A percentile compares a stretch with the other conserved stretches of the same genome.
Conservation (phyloP, 2,329 filamentous ascomycete species). For the Westerdykella ornata region DNA sequence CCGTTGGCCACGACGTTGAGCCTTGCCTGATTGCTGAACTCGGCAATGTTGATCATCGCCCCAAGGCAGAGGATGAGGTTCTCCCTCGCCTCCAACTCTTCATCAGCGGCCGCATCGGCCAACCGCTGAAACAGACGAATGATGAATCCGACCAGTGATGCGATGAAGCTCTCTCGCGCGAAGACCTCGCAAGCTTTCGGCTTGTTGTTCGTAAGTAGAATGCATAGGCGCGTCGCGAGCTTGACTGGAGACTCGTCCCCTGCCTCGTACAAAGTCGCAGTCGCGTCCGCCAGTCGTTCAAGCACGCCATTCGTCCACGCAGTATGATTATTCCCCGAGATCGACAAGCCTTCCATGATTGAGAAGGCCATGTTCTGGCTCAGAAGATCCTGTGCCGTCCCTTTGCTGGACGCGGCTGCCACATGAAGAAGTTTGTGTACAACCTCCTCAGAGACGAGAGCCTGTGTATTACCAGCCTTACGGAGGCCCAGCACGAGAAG, state of each 20-base stretch:
- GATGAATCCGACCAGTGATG: constrained; percentile 30
- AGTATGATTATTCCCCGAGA: constrained; percentile 37
- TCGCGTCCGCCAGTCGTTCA: constrained; percentile 46
- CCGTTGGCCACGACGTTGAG: constrained; percentile 23
- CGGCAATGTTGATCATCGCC: constrained; percentile 79
- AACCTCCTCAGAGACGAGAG: constrained; percentile 40
- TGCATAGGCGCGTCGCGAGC: constrained; percentile 61
- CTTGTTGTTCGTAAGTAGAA: constrained; percentile 83
- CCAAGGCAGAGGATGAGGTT: constrained; percentile 71
- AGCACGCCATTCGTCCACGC: constrained; percentile 44
- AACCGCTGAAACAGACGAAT: constrained; percentile 16
- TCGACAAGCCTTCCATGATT: constrained; percentile 47
- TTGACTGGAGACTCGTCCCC: constrained; percentile 19
- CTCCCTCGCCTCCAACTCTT: constrained; percentile 54
- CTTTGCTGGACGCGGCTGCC: constrained; percentile 19
- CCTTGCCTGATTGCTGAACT: constrained; percentile 60
- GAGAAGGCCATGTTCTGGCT: constrained; percentile 42
- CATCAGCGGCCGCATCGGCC: constrained; percentile 17
- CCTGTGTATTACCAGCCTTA: constrained; percentile 43
- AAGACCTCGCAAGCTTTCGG: constrained; percentile 62
- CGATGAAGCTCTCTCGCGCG: constrained; percentile 49
- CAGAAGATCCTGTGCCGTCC: constrained; percentile 14
- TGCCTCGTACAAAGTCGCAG: constrained; percentile 25
- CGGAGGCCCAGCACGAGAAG: constrained; percentile 49
- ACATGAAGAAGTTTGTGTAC: constrained; percentile 42